These are phyloP conservation scores for Patellifolia procumbens DNA, from an alignment of 179 eudicot species.

Conservation along the genomic window DNA sequence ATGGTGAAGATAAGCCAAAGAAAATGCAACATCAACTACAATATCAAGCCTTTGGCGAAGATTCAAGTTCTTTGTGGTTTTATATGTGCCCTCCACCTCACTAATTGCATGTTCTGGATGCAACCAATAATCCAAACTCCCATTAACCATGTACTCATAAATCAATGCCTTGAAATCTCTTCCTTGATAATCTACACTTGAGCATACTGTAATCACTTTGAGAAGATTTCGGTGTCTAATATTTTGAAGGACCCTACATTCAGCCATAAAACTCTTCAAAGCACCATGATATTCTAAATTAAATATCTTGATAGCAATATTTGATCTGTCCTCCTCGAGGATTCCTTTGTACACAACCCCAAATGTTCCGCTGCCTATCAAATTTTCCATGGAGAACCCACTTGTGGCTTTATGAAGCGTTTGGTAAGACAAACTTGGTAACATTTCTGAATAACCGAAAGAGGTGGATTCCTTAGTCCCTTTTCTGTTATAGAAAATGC, in stretches of 20 bases:
- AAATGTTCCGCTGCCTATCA: conserved; percentile 23
- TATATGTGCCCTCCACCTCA: neutral
- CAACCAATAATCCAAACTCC: neutral
- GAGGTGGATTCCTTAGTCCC: no score
- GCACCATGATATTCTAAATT: neutral
- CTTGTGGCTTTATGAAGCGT: neutral
- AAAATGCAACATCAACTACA: conserved; percentile 32
- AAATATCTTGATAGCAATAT: neutral
- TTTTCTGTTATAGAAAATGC: no score
- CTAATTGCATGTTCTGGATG: neutral
- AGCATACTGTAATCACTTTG: neutral
- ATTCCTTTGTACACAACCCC: conserved; percentile 23
- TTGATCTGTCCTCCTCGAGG: neutral
- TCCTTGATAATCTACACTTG: neutral
- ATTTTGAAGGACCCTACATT: neutral
- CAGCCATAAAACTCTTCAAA: neutral
- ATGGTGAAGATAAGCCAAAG: conserved; percentile 33
- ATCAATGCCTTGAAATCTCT: no score
- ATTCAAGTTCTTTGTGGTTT: conserved; percentile 17
- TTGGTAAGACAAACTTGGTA: conserved; percentile 7
- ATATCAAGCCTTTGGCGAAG: conserved; percentile 29
- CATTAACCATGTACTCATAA: neutral
- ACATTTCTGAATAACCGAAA: no score
- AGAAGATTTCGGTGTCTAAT: neutral
- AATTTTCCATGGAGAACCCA: neutral